Conservation (phyloP, 192 early-diverging fungal species). For the Backusella parvicylindrica region DNA sequence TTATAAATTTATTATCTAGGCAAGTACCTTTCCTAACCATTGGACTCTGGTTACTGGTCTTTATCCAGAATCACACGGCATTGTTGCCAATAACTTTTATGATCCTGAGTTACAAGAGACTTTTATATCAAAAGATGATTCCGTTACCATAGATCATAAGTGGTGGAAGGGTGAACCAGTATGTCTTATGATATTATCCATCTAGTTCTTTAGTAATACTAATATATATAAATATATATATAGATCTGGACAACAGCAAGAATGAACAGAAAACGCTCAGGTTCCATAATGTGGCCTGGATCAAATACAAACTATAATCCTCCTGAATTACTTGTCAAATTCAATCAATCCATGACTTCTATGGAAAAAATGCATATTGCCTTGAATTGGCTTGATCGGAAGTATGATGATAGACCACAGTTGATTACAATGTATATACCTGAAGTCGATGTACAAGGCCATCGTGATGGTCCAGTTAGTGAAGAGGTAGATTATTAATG, state of each 20-base stretch:
- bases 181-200: slow-evolving; percentile 17
- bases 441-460: slow-evolving; percentile 77
- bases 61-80: slow-evolving; percentile 91
- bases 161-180: slow-evolving; percentile 92
- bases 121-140: slow-evolving; percentile 71
- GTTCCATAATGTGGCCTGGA: slow-evolving; percentile 86
- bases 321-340: slow-evolving; percentile 66
- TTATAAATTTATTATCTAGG: too few relatives aligned
- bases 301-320: slow-evolving; percentile 55
- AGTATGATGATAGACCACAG: slow-evolving; percentile 60
- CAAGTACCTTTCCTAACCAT: slow-evolving; percentile 91
- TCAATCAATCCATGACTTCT: slow-evolving; percentile 39
- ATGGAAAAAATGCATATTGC: slow-evolving; percentile 55
- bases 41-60: slow-evolving; percentile 86
- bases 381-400: slow-evolving; percentile 72
- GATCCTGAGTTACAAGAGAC: slow-evolving; percentile 67
- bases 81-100: slow-evolving; percentile 81
- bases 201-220: background rate
- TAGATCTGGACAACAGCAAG: slow-evolving; percentile 85
- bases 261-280: slow-evolving; percentile 60
- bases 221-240: background rate
- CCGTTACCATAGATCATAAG: slow-evolving; percentile 49
- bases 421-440: slow-evolving; percentile 76
- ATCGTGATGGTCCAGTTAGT: slow-evolving; percentile 64
- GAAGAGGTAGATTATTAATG: slow-evolving; percentile 44